A percentile compares a stretch with the other conserved stretches of the same genome.
These are phyloP conservation scores for Pinus taeda DNA, from an alignment of 75 land plant species.

Conservation along the genomic window DNA sequence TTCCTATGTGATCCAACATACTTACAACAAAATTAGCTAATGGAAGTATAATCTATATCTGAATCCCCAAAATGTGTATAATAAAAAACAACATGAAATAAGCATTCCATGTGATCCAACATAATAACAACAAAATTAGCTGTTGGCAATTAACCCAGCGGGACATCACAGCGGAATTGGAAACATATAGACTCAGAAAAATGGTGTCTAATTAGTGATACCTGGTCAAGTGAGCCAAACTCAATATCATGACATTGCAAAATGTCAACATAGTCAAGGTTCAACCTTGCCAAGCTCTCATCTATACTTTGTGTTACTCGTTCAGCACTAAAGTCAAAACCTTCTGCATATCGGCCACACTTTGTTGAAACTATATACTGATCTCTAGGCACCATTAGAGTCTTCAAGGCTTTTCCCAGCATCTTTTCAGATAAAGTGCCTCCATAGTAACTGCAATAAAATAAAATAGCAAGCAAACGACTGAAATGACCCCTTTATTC, in stretches of 20 bases:
- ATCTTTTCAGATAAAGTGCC: constrained; percentile 81
- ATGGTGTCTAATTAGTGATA: constrained; percentile 7
- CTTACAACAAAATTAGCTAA: too few relatives aligned
- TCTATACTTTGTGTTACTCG: constrained; percentile 86
- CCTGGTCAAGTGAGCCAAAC: constrained; percentile 95
- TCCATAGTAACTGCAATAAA: constrained; percentile 74
- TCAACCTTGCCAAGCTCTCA: constrained; percentile 85
- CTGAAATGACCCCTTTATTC: neutral
- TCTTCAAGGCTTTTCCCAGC: constrained; percentile 73
- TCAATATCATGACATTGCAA: constrained; percentile 98
- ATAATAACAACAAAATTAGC: too few relatives aligned
- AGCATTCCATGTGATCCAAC: too few relatives aligned
- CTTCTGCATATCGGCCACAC: constrained; percentile 88
- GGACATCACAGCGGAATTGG: too few relatives aligned
- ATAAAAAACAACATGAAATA: too few relatives aligned
- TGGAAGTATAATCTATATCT: too few relatives aligned
- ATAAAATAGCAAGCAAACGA: neutral
- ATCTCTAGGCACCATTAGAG: constrained; percentile 58
- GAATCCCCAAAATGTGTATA: too few relatives aligned
- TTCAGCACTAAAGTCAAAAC: constrained; percentile 97
- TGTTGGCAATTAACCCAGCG: too few relatives aligned
- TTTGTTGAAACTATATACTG: constrained; percentile 84
- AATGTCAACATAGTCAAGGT: constrained; percentile 86
- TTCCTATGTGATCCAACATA: too few relatives aligned
- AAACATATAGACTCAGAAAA: too few relatives aligned